These are phyloP conservation scores for Geosmithia putterillii DNA, from an alignment of 2,329 filamentous ascomycete genomes.

Conservation along the genomic window DNA sequence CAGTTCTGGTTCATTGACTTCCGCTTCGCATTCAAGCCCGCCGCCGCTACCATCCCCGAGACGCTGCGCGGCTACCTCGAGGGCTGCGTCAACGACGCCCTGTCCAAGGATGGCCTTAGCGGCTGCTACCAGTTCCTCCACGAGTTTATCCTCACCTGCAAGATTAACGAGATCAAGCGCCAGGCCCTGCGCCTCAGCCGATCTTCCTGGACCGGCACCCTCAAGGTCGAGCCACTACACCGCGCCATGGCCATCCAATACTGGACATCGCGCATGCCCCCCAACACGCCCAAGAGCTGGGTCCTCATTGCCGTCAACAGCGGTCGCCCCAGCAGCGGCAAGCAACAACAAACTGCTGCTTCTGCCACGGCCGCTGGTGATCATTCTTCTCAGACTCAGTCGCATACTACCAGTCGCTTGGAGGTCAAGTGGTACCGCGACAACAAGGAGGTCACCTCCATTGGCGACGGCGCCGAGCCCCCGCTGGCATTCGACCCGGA, in stretches of 20 bases:
- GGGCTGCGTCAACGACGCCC: constrained; percentile 54
- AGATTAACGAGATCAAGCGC: constrained; percentile 68
- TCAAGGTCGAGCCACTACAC: constrained; percentile 69
- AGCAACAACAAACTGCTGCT: constrained; percentile 19
- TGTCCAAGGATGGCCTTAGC: constrained; percentile 56
- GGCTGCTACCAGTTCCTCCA: constrained; percentile 84
- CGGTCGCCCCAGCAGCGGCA: too few relatives aligned
- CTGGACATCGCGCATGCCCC: constrained; percentile 52
- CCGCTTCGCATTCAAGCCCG: constrained; percentile 67
- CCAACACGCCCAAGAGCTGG: constrained; percentile 68
- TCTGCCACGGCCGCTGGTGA: constrained; percentile 5
- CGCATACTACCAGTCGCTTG: constrained; percentile 39
- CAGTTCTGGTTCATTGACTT: constrained; percentile 95
- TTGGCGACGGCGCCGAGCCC: too few relatives aligned
- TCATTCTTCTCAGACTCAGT: too few relatives aligned
- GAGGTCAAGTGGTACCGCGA: constrained; percentile 74
- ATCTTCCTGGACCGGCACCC: constrained; percentile 63
- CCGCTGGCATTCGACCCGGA: constrained; percentile 55
- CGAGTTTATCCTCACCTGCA: constrained; percentile 78
- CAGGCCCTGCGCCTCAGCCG: constrained; percentile 63
- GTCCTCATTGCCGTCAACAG: constrained; percentile 74
- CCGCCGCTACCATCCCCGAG: constrained; percentile 47
- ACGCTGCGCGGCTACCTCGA: constrained; percentile 56
- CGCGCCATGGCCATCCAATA: constrained; percentile 82
- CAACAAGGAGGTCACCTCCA: constrained; percentile 63